phyloP scores from a whole-genome alignment of 495 filamentous ascomycete genomes.

The Penicillium salamii region DNA sequence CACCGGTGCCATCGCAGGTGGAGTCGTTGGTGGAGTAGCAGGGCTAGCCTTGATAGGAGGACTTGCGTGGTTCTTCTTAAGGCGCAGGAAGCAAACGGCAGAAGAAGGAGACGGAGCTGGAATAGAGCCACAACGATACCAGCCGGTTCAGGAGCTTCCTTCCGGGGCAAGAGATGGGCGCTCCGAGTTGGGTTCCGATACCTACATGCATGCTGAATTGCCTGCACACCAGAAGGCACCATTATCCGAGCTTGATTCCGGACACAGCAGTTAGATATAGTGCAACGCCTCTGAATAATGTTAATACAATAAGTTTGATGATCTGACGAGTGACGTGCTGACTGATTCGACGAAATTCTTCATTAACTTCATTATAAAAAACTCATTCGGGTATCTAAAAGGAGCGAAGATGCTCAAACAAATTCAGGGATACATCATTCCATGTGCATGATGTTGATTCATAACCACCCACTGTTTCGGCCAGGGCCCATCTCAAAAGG shows the following conservation, averaged over 20 bases:
- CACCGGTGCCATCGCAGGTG: conserved; percentile 12
- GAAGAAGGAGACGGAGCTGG: not conserved
- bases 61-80: conserved; percentile 7
- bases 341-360: too few relatives aligned
- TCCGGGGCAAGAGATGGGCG: not conserved
- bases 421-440: too few relatives aligned
- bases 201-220: not conserved
- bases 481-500: too few relatives aligned
- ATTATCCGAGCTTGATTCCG: not conserved
- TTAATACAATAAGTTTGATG: too few relatives aligned
- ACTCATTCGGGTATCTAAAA: too few relatives aligned
- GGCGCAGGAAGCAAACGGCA: not conserved
- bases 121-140: not conserved
- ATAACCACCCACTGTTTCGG: too few relatives aligned
- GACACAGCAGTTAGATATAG: not conserved
- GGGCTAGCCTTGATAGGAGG: conserved; percentile 2
- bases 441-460: too few relatives aligned
- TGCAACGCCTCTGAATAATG: too few relatives aligned
- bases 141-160: not conserved
- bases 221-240: not conserved
- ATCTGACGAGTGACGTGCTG: too few relatives aligned
- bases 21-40: conserved; percentile 11
- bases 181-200: not conserved
- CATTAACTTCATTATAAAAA: too few relatives aligned
- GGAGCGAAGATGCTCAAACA: too few relatives aligned